Evolutionary conservation across 345 rosid genomes (phyloP), one percentile per base, ranked within the genome.

Genomic region (Populus pruinosa): DNA sequence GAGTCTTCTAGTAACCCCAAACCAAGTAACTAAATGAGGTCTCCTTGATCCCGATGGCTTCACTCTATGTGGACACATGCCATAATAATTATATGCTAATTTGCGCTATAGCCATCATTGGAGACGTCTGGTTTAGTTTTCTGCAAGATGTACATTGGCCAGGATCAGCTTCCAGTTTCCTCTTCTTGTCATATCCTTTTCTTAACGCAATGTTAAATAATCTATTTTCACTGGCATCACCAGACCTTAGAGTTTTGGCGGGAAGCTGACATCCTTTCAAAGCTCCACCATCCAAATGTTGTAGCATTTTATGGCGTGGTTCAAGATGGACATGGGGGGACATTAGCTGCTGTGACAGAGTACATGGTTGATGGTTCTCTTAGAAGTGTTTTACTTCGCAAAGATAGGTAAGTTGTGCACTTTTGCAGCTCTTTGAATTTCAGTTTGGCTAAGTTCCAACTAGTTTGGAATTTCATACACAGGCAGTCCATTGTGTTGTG

Each of bases 301-400:
- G 91, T 94, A 81, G 98, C 98, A 77, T 93, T 94, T 85, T 94
- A 94, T 82, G 98, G 98, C 77, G 98, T 94, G 71, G 98, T 94
- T 75, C 91, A 89, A 86, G 94, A 91, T 76, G 97, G 97, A 65
- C 97, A 94, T 35, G 94, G 93, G 29, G 95, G 88, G 23, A 87
- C 97, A 65, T 73, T 94, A 82, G 97, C 98, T 49, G 91, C 98
- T 10, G 95, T 94, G 80, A 81, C 98, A 43, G 95, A 93, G 77
- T 94, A 85, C 88, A 93, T 94, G 98, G 97, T 94, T 82, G 91
- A 94, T 85, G 97, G 97, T 70, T 94, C 98, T 82, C 91, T 94
- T 72, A 87, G 98, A 86, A 94, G 90, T 86, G 98, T 90, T 83
- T 84, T 94, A 76, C 94, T 91, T 69, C 90, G 90, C 71, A 91